Evolutionary conservation across 1,284 basidiomycete species (phyloP).

Genomic region (Wallemia mellicola): DNA sequence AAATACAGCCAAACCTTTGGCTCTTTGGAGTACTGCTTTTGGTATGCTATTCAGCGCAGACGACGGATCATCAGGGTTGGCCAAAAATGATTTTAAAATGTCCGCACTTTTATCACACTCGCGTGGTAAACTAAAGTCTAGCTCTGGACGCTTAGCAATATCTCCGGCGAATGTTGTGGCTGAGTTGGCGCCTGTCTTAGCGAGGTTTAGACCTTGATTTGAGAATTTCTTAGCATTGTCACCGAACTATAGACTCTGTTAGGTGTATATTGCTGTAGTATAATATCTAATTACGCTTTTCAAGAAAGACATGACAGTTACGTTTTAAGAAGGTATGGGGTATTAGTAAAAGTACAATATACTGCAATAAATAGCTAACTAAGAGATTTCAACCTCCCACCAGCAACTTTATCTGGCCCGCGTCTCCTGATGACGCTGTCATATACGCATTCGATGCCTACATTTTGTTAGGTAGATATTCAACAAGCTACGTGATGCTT

Average conservation of each 20-base stretch:
- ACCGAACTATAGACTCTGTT: too few relatives aligned
- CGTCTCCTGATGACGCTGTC: not conserved
- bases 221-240: not conserved
- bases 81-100: slow-evolving; percentile 19
- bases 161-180: not conserved
- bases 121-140: not conserved
- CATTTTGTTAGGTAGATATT: not conserved
- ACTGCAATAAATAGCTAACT: not conserved
- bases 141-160: not conserved
- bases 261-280: too few relatives aligned
- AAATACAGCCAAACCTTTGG: slow-evolving; percentile 31
- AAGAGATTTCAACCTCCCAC: not conserved
- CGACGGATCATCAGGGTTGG: slow-evolving; percentile 59
- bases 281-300: too few relatives aligned
- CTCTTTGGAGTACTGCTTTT: slow-evolving; percentile 64
- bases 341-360: not conserved
- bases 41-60: slow-evolving; percentile 86
- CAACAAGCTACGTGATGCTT: not conserved
- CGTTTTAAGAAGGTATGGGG: not conserved
- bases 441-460: not conserved
- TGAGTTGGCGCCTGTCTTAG: not conserved
- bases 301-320: not conserved
- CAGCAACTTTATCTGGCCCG: not conserved
- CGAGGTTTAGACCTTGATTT: not conserved
- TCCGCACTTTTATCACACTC: not conserved